Base-by-base conservation (phyloP, 1,284 basidiomycete genomes). In the Pisolithus thermaeus region DNA sequence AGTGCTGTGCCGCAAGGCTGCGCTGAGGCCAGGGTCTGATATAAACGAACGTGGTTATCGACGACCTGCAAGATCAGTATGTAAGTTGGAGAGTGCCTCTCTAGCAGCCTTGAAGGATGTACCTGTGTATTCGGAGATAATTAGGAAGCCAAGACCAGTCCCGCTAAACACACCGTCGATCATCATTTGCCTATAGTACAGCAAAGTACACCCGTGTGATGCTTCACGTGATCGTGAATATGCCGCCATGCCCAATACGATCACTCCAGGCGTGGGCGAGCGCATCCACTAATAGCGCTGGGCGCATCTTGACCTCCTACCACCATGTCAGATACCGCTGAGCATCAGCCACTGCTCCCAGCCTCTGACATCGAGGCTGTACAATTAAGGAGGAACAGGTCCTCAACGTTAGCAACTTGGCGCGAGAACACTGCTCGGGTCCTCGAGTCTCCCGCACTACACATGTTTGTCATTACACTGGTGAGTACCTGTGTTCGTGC, bases 381-480 rank as follows among this genome's bases (percentile, higher is more conserved):
- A 18, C 55, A 54, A 14, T 35, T 40, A 50, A 52, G 43, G 46
- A 56, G 54, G 56, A 55, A 41, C 51, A 43, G 44, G 16, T 16
- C 44, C 8, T 46, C 47, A 30, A 32, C 47, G 47, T 48, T 63
- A 44, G 49, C 47, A 3, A 56, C 53, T 28, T 73, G 64, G 61
- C 73, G 71, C 49, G 64, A 68, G 52, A 68, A 67, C 40, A 69
- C 73, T 5, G 79, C 74, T 4, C 60, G 72, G 28, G 58, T 78
- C 43, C 75, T 89, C 27, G 83, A 88, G 57, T 77, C 77, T 45
- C 60, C 61, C n/a, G 54, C 58, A 28, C 69, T 83, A 35, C 86
- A 88, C 67, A 77, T 75, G 58, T 61, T 73, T 30, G 74, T 89
- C 58, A 78, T 89, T 51, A 55, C 73, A n/a, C 64, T 89, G 71